Conservation (phyloP, 345 rosid species). For the Conringia planisiliqua region DNA sequence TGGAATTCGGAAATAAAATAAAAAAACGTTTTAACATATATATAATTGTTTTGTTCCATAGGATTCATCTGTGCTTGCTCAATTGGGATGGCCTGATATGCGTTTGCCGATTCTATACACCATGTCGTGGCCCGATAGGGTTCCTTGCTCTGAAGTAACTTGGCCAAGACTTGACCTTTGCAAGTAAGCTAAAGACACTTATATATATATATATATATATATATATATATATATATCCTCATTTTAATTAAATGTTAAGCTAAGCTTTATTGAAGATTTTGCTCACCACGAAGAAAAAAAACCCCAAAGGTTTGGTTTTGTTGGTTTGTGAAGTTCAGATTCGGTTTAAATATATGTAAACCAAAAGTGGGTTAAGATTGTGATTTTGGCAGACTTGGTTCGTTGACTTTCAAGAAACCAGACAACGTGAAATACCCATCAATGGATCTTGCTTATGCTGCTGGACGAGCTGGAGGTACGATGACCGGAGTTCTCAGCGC, state of each 20-base stretch:
- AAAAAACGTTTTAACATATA: background rate
- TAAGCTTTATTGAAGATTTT: background rate
- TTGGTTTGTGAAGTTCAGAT: background rate
- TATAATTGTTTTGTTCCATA: constrained; percentile 28
- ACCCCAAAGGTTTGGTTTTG: no score
- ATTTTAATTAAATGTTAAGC: background rate
- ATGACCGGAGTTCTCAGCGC: constrained; percentile 99
- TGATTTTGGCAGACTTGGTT: constrained; percentile 63
- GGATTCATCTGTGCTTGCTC: constrained; percentile 97
- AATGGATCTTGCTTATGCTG: constrained; percentile 91
- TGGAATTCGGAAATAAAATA: background rate
- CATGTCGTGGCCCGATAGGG: constrained; percentile 95
- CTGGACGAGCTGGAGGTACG: constrained; percentile 98
- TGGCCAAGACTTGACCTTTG: constrained; percentile 98
- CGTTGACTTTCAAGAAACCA: constrained; percentile 84
- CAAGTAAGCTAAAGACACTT: constrained; percentile 49
- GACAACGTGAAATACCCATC: constrained; percentile 91
- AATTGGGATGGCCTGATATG: constrained; percentile 98
- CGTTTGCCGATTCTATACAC: constrained; percentile 91
- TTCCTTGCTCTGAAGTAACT: constrained; percentile 87
- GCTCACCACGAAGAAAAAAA: background rate
- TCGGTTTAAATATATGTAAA: background rate
- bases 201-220: no score
- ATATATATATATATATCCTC: no score
- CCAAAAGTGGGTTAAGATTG: background rate